Conservation (phyloP, 495 filamentous ascomycete genomes). For the Aspergillus funiculosus region DNA sequence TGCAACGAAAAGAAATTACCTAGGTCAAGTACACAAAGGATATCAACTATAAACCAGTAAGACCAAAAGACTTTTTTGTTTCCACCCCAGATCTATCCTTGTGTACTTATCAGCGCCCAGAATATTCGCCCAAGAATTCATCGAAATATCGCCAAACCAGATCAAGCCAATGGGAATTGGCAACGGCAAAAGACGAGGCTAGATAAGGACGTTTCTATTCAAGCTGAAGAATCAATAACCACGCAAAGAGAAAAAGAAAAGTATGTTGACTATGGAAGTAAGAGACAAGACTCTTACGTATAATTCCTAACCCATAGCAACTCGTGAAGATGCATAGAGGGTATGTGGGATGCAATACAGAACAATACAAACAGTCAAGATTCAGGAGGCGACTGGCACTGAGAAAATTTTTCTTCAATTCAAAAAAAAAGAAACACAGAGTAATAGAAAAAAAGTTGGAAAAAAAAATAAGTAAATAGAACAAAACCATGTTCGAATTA, state of each 20-base stretch:
- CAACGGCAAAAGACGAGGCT: not conserved
- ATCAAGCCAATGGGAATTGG: conserved; percentile 1
- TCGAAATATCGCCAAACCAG: not conserved
- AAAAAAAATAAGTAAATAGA: not conserved
- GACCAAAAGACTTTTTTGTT: too few relatives aligned
- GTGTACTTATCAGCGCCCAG: conserved; percentile 7
- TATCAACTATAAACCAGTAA: too few relatives aligned
- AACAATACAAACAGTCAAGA: conserved; percentile 7
- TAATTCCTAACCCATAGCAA: conserved; percentile 30
- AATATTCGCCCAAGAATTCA: not conserved
- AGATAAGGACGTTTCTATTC: too few relatives aligned
- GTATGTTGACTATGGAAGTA: conserved; percentile 24
- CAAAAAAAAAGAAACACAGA: conserved; percentile 12
- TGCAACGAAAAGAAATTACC: too few relatives aligned
- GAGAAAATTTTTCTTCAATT: conserved; percentile 12
- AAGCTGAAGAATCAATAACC: too few relatives aligned
- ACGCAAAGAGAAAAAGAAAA: conserved; percentile 18
- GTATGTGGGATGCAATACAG: conserved; percentile 28
- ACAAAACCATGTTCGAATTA: conserved; percentile 10
- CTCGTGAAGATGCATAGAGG: conserved; percentile 30
- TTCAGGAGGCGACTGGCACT: conserved; percentile 5
- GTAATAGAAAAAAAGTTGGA: not conserved
- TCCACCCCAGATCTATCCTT: too few relatives aligned
- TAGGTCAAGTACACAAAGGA: too few relatives aligned
- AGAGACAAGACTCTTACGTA: conserved; percentile 16